Base-by-base conservation (phyloP, 2,329 filamentous ascomycete species). In the Penicillium rolfsii region DNA sequence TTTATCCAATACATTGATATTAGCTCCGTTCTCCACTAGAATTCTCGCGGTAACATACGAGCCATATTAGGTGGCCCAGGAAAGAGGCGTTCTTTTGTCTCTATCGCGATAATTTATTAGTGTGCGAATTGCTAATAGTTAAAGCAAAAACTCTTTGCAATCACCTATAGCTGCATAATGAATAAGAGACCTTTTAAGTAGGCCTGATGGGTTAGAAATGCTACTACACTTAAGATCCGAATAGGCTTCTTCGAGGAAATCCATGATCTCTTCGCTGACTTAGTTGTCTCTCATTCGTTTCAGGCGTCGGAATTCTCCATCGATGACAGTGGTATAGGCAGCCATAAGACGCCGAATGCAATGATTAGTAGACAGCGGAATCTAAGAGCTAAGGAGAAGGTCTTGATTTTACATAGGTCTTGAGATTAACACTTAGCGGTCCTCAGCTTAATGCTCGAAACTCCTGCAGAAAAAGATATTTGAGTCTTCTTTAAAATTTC, bases 231-330 rank as follows among this genome's bases (percentile, higher is more conserved):
- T 43, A 19, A 43, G 41, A 43, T 43, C 19, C 7, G 1, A 43
- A 43, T 43, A 19, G 41, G 41, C 41, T 43, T 40, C 6, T 40
- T 43, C 41, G 41, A 43, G 41, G 41, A 43, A 43, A 43, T 24
- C 41, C 41, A 43, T 43, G 19, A 43, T 43, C 41, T 43, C 41
- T 43, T 43, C 41, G 41, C 41, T 43, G 41, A 43, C 41, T 43
- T 43, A 8, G 41, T 43, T 43, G 19, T 43, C 41, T 43, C 19
- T 43, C 41, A 43, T 24, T 43, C 22, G 41, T 43, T 43, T 43
- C 41, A 43, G 41, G 8, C 41, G 41, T 43, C 19, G 19, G 41
- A 43, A 43, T 43, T 24, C 41, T 43, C 41, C 19, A 43, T 43
- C 41, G 41, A 43, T 43, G 19, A 43, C 41, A 43, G 41, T 43